Base-by-base conservation (phyloP, 2,329 filamentous ascomycete genomes). In the Cladosporium sp. region DNA sequence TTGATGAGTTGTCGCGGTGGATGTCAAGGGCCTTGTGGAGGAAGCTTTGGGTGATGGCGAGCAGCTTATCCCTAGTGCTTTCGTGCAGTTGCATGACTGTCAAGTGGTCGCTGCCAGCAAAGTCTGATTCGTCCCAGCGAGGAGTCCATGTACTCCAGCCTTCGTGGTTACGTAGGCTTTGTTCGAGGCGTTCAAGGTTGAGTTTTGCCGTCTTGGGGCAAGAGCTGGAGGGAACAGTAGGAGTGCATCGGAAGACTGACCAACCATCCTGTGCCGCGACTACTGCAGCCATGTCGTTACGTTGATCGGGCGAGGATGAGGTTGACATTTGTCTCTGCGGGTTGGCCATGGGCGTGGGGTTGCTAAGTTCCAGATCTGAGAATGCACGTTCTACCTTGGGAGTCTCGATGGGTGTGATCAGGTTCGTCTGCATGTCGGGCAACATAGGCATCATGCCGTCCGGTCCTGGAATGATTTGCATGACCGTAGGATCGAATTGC, bases 31-130 rank as follows among this genome's bases (percentile, higher is more conserved):
- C 87, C 66, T 88, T 89, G 72, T 88, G 84, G 8, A 89, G 74
- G 69, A 88, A 89, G 42, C 79, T 83, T 69, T 89, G 87, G 0
- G 86, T 88, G 61, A 89, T 88, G 51, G 85, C 86, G n/a, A 88
- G 79, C 66, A 89, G 82, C 69, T 85, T 86, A 69, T 90, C 87
- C 34, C 87, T 80, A 2, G 85, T 86, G 45, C 80, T 74, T 58
- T 81, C 80, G 47, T 80, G 78, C 51, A 82, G 67, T 37, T 75
- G 77, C 66, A 79, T 75, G 12, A 81, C 78, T 4, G 72, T 72
- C 42, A 82, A 69, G 42, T 76, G 73, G 30, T 80, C 76, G 36
- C 75, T 75, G n/a, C 73, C 74, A 19, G 76, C 72, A 54, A 77
- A 75, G 56, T 81, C 78, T 7, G 73, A 65, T 34, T 82, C 79